These are phyloP conservation scores for Neostapfia colusana DNA, from an alignment of 176 grass and related monocot genomes.

Conservation along the genomic window DNA sequence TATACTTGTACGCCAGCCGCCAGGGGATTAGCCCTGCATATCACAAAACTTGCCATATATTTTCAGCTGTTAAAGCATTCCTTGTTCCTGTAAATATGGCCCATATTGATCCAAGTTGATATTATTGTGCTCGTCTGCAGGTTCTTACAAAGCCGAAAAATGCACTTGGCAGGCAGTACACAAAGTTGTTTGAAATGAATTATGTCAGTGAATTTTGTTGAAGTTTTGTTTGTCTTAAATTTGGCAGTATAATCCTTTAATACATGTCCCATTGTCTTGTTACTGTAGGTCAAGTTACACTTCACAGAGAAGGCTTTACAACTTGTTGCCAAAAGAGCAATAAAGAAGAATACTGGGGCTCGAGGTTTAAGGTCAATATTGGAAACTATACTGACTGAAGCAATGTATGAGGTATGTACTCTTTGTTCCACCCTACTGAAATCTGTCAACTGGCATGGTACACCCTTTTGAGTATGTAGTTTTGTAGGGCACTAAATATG, in stretches of 20 bases:
- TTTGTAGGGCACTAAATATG: background rate
- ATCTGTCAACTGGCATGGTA: background rate
- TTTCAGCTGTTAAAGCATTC: background rate
- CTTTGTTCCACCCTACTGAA: background rate
- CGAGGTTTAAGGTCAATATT: slow-evolving; percentile 68
- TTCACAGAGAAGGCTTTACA: slow-evolving; percentile 59
- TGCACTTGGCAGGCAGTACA: slow-evolving; percentile 63
- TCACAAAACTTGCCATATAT: background rate
- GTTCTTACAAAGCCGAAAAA: slow-evolving; percentile 72
- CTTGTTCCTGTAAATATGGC: slow-evolving; percentile 17
- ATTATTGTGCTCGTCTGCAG: slow-evolving; percentile 30
- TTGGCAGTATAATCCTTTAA: background rate
- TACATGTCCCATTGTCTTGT: background rate
- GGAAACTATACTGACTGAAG: slow-evolving; percentile 65
- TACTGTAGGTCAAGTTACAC: slow-evolving; percentile 64
- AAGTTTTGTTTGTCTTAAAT: background rate
- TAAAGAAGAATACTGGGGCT: slow-evolving; percentile 63
- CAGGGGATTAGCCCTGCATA: background rate
- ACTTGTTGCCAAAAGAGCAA: slow-evolving; percentile 69
- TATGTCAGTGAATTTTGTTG: slow-evolving; percentile 42
- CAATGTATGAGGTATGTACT: slow-evolving; percentile 67
- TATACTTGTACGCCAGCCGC: background rate
- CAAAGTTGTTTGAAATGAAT: slow-evolving; percentile 77
- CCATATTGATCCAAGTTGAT: slow-evolving; percentile 15
- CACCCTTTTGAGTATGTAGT: background rate